phyloP scores from a whole-genome alignment of 768 basidiomycete species.

The Hypsizygus marmoreus region DNA sequence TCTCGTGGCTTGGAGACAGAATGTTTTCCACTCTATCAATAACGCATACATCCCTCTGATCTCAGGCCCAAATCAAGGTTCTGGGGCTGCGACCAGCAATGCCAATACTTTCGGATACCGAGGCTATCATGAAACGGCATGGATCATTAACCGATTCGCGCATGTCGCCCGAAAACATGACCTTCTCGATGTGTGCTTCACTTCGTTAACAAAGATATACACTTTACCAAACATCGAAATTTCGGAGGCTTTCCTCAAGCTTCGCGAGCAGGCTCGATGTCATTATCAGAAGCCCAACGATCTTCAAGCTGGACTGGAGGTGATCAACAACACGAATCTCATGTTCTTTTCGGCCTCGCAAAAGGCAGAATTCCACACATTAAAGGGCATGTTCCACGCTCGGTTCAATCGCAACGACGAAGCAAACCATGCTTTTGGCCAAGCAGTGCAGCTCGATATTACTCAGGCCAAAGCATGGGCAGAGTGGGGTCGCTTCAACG shows the following conservation, averaged over 20 bases:
- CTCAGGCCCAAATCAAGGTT: conserved; percentile 50
- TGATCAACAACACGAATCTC: conserved; percentile 99
- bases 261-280: conserved; percentile 97
- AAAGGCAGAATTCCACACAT: conserved; percentile 97
- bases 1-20: conserved; percentile 98
- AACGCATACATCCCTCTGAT: conserved; percentile 95
- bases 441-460: conserved; percentile 96
- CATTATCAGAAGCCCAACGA: conserved; percentile 96
- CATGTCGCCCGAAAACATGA: conserved; percentile 98
- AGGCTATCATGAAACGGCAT: conserved; percentile 98
- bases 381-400: conserved; percentile 99
- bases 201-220: conserved; percentile 94
- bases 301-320: conserved; percentile 91
- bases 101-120: conserved; percentile 88
- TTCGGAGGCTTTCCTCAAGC: conserved; percentile 97
- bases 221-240: conserved; percentile 99
- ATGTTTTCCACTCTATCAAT: conserved; percentile 97
- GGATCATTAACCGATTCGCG: conserved; percentile 99
- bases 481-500: conserved; percentile 95
- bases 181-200: conserved; percentile 93
- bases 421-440: conserved; percentile 88
- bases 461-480: conserved; percentile 96
- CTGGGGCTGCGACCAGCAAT: conserved; percentile 52
- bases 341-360: conserved; percentile 95
- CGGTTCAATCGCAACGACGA: conserved; percentile 85